Conservation (phyloP, 257 asterid species). For the Hygrophila difformis region DNA sequence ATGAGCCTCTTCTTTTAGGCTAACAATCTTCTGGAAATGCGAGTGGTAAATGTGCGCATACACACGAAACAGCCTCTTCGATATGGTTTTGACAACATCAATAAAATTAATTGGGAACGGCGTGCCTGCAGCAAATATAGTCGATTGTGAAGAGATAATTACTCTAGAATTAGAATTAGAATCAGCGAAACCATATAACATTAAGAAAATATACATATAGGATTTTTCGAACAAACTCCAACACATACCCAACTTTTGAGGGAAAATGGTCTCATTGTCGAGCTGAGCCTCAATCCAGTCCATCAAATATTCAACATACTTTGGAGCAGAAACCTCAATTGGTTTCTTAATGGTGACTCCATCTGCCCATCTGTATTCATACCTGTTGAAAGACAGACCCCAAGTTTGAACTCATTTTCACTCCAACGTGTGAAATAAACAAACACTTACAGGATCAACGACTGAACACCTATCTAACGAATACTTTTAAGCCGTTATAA, state of each 20-base stretch:
- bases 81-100: conserved; percentile 25
- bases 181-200: neutral
- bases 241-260: conserved; percentile 52
- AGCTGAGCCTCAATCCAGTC: neutral
- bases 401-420: neutral
- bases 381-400: conserved; percentile 28
- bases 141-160: neutral
- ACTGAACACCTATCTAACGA: too few species aligned
- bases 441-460: too few species aligned
- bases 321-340: conserved; percentile 83
- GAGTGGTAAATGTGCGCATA: conserved; percentile 85
- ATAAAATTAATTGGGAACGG: conserved; percentile 75
- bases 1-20: conserved; percentile 91
- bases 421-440: too few species aligned
- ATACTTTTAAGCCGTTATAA: too few species aligned
- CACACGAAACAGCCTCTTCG: conserved; percentile 74
- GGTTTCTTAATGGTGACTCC: conserved; percentile 90
- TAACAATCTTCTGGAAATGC: conserved; percentile 79
- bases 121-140: conserved; percentile 40
- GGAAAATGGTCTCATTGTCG: conserved; percentile 26
- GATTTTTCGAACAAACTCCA: too few species aligned
- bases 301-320: neutral
- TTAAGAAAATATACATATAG: too few species aligned
- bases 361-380: conserved; percentile 95
- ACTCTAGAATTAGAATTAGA: too few species aligned